Conservation (phyloP, 495 filamentous ascomycete genomes). For the Poronia punctata region DNA sequence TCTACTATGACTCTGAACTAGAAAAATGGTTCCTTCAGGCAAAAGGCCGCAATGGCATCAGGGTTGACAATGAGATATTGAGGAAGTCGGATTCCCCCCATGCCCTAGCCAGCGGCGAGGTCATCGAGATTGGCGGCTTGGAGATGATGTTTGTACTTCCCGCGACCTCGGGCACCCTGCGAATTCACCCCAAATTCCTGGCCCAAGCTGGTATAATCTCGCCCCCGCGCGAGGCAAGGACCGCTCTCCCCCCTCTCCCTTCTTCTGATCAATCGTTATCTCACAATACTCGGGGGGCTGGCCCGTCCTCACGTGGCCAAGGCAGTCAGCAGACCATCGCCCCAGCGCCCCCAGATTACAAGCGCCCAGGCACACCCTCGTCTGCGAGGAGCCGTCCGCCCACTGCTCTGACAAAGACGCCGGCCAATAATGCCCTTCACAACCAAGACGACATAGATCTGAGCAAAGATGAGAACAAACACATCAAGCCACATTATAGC, state of each 20-base stretch:
- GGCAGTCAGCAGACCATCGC: constrained; percentile 50
- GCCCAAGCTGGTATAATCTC: constrained; percentile 39
- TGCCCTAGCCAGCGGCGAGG: constrained; percentile 69
- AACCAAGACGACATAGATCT: constrained; percentile 64
- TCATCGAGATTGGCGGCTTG: constrained; percentile 81
- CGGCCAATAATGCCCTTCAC: constrained; percentile 38
- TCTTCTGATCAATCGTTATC: constrained; percentile 34
- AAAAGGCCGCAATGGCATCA: constrained; percentile 84
- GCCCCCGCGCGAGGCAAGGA: constrained; percentile 24
- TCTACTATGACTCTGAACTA: constrained; percentile 67
- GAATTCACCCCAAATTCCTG: constrained; percentile 50
- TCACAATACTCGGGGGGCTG: constrained; percentile 16
- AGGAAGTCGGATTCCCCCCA: constrained; percentile 47
- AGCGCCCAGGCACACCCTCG: constrained; percentile 61
- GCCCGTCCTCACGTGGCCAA: constrained; percentile 19
- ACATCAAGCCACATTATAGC: constrained; percentile 90
- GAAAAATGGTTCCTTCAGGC: constrained; percentile 74
- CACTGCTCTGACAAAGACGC: constrained; percentile 33
- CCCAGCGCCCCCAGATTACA: constrained; percentile 62
- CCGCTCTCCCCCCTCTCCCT: constrained; percentile 39
- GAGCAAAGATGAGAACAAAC: constrained; percentile 69
- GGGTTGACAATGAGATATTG: constrained; percentile 63
- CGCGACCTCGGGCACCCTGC: constrained; percentile 46
- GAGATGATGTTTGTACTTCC: constrained; percentile 98
- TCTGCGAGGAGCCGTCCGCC: constrained; percentile 34